A percentile compares a stretch with the other conserved stretches of the same genome.
Evolutionary conservation across 176 grass and related monocot genomes (phyloP).

Genomic region (Tuctoria greenei): DNA sequence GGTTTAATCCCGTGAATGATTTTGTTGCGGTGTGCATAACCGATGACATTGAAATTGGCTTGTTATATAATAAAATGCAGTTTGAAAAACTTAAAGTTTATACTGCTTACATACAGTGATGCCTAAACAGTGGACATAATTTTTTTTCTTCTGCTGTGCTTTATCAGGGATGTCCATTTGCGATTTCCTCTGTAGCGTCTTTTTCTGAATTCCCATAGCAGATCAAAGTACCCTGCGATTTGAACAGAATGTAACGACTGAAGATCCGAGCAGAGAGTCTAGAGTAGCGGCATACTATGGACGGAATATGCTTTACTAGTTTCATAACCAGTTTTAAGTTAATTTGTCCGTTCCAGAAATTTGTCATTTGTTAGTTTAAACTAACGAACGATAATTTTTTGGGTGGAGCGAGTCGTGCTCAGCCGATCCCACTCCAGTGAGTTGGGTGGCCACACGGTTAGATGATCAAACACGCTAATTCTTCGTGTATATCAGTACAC

Average conservation of each 20-base stretch:
- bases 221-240: neutral
- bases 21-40: neutral
- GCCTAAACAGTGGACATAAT: neutral
- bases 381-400: no score
- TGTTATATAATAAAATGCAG: neutral
- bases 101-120: neutral
- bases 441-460: no score
- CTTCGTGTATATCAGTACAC: no score
- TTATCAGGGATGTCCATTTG: neutral
- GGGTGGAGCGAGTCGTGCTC: no score
- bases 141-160: conserved; percentile 10
- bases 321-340: no score
- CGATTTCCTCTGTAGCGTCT: no score
- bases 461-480: no score
- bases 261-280: neutral
- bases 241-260: neutral
- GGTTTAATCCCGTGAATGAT: neutral
- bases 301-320: no score
- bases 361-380: no score
- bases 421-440: no score
- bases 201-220: neutral
- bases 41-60: neutral
- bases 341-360: no score
- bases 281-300: no score
- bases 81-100: neutral